Evolutionary conservation across 257 asterid species (phyloP).

Genomic region (Verbascum thapsus): DNA sequence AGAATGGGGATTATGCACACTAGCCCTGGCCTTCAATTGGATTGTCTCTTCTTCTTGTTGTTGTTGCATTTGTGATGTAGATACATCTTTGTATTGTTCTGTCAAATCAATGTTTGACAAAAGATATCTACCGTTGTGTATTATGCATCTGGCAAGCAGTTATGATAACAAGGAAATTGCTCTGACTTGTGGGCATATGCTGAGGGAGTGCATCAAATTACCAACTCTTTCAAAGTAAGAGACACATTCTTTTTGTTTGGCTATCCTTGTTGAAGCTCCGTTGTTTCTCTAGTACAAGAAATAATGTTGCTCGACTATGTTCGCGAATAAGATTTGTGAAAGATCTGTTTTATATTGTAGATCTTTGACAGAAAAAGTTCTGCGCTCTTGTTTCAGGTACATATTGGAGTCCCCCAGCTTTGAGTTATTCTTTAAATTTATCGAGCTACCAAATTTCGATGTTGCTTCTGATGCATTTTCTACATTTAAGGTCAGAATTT

Average conservation of each 20-base stretch:
- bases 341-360: conserved; percentile 30
- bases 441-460: conserved; percentile 88
- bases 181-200: conserved; percentile 90
- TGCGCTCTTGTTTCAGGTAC: conserved; percentile 57
- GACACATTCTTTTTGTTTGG: conserved; percentile 22
- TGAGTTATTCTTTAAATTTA: conserved; percentile 88
- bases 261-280: conserved; percentile 29
- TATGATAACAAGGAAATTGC: conserved; percentile 98
- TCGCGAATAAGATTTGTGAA: conserved; percentile 10
- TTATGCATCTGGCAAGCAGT: conserved; percentile 48
- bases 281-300: conserved; percentile 21
- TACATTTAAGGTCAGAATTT: conserved; percentile 81
- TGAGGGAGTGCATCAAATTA: conserved; percentile 91
- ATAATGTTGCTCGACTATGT: conserved; percentile 23
- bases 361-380: conserved; percentile 17
- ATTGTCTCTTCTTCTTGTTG: conserved; percentile 5
- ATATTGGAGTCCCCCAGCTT: conserved; percentile 95
- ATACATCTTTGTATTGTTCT: conserved; percentile 17
- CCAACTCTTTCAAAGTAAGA: conserved; percentile 94
- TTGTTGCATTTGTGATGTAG: conserved; percentile 18
- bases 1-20: not conserved
- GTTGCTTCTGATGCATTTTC: conserved; percentile 96
- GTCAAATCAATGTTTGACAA: conserved; percentile 22
- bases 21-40: conserved; percentile 8
- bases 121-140: conserved; percentile 10